Conservation (phyloP, 1,139 yeast species). For the Nematodospora anomalae region DNA sequence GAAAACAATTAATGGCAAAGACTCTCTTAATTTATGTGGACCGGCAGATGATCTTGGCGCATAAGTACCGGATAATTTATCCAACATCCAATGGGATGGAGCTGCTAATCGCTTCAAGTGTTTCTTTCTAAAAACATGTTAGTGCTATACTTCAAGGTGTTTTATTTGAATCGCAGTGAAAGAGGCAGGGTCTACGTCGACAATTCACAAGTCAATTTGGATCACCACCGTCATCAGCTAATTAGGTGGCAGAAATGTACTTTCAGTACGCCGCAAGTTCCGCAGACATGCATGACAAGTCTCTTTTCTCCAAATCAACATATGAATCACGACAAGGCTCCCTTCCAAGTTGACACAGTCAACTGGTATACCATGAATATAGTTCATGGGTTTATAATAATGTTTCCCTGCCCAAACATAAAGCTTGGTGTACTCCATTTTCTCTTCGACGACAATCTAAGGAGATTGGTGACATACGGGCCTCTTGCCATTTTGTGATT, state of each 20-base stretch:
- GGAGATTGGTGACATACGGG: slow-evolving; percentile 17
- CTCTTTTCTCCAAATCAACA: neutral
- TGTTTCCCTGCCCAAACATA: slow-evolving; percentile 16
- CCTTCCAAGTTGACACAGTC: slow-evolving; percentile 28
- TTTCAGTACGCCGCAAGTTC: too few relatives aligned
- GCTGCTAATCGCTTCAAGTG: slow-evolving; percentile 98
- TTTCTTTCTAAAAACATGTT: slow-evolving; percentile 75
- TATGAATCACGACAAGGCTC: slow-evolving; percentile 37
- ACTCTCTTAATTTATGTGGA: slow-evolving; percentile 98
- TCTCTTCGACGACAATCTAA: slow-evolving; percentile 7
- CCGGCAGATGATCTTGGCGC: slow-evolving; percentile 99
- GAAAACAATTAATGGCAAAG: slow-evolving; percentile 93
- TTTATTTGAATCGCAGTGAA: too few relatives aligned
- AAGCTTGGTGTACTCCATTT: slow-evolving; percentile 14
- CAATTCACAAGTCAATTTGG: slow-evolving; percentile 3
- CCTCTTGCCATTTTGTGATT: slow-evolving; percentile 22
- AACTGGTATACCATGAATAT: slow-evolving; percentile 17
- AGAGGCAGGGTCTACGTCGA: slow-evolving; percentile 6
- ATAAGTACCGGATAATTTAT: slow-evolving; percentile 96
- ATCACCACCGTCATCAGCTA: too few relatives aligned
- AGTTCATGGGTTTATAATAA: slow-evolving; percentile 15
- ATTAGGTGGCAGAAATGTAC: too few relatives aligned
- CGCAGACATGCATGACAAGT: neutral
- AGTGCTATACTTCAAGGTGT: too few relatives aligned
- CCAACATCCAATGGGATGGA: slow-evolving; percentile 99